Conservation (phyloP, 306 rosid genomes). For the Benincasa hispida region DNA sequence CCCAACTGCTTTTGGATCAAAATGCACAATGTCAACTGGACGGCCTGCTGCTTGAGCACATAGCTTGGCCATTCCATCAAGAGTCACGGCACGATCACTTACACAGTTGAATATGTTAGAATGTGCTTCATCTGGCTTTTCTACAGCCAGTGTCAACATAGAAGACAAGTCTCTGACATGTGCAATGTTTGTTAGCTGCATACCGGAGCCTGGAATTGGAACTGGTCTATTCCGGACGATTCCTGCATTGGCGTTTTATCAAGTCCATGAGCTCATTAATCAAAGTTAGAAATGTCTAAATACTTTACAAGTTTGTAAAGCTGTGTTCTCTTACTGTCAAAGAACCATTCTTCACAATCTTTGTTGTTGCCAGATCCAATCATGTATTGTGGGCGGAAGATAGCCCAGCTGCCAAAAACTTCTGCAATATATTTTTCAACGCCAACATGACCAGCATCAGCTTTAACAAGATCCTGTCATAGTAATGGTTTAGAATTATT, state of each 20-base stretch:
- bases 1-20: conserved; percentile 83
- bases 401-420: conserved; percentile 53
- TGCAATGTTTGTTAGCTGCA: conserved; percentile 75
- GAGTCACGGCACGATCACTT: conserved; percentile 77
- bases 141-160: conserved; percentile 71
- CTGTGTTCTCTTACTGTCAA: conserved; percentile 46
- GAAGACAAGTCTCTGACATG: conserved; percentile 85
- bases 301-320: neutral
- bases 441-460: conserved; percentile 75
- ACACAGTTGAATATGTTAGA: conserved; percentile 61
- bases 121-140: conserved; percentile 64
- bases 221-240: conserved; percentile 81
- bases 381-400: conserved; percentile 85
- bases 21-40: conserved; percentile 59
- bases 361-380: conserved; percentile 95
- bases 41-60: conserved; percentile 89
- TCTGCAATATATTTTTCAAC: conserved; percentile 75
- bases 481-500: neutral
- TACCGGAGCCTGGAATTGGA: conserved; percentile 83
- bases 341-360: conserved; percentile 96
- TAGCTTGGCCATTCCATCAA: conserved; percentile 78
- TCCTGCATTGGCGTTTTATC: conserved; percentile 28
- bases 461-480: conserved; percentile 68
- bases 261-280: neutral
- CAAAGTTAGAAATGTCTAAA: neutral